A percentile compares a stretch with the other conserved stretches of the same genome.
phyloP scores from a whole-genome alignment of 495 filamentous ascomycete genomes.

The Aspergillus haitiensis region DNA sequence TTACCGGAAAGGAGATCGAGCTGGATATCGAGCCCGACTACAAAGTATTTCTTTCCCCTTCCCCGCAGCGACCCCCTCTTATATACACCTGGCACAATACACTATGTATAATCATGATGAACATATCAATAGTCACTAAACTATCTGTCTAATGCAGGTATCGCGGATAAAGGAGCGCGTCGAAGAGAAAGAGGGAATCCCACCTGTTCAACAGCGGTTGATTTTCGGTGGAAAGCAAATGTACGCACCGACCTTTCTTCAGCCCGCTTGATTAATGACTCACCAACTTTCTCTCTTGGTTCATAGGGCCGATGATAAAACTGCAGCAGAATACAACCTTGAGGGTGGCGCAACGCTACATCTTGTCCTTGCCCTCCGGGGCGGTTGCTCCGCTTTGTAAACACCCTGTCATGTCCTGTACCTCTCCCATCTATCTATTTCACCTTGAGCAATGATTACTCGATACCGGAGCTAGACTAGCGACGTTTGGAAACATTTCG shows the following conservation, averaged over 20 bases:
- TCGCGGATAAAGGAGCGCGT: conserved; percentile 96
- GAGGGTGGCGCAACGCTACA: conserved; percentile 93
- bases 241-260: conserved; percentile 49
- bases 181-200: conserved; percentile 98
- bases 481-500: no score
- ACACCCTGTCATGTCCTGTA: conserved; percentile 1
- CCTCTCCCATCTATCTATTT: no score
- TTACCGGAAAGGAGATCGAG: conserved; percentile 98
- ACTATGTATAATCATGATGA: neutral
- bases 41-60: conserved; percentile 58
- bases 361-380: conserved; percentile 89
- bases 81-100: neutral
- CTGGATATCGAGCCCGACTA: conserved; percentile 93
- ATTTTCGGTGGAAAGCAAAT: conserved; percentile 98
- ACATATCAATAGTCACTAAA: neutral
- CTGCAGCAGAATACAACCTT: conserved; percentile 79
- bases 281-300: neutral
- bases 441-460: neutral
- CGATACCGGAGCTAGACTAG: no score
- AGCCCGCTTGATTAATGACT: neutral
- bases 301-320: conserved; percentile 85
- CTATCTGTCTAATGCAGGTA: conserved; percentile 54
- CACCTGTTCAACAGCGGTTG: conserved; percentile 92
- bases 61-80: neutral
- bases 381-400: conserved; percentile 51